phyloP scores from a whole-genome alignment of 306 rosid species.

The Gleditsia sinensis region DNA sequence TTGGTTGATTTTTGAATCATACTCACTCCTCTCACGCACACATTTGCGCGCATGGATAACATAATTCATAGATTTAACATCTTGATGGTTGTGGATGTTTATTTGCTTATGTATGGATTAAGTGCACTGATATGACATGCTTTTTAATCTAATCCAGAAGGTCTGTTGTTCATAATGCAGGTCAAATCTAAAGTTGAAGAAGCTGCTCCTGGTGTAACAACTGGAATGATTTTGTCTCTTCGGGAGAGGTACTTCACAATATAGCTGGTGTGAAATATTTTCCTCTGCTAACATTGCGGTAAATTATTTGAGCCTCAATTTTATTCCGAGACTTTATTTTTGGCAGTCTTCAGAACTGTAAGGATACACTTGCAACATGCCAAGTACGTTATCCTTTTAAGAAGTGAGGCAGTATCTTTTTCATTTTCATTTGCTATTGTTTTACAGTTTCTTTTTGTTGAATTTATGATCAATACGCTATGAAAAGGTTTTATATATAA shows the following conservation, averaged over 20 bases:
- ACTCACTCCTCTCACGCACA: no score
- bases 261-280: background rate
- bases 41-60: background rate
- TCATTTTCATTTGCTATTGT: background rate
- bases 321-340: constrained; percentile 26
- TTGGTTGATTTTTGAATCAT: background rate
- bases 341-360: constrained; percentile 77
- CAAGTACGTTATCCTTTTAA: constrained; percentile 57
- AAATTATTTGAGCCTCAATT: constrained; percentile 24
- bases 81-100: background rate
- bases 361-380: constrained; percentile 69
- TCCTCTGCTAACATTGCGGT: background rate
- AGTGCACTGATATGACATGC: background rate
- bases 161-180: constrained; percentile 39
- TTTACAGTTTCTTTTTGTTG: background rate
- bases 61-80: background rate
- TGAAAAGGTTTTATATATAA: background rate
- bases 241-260: constrained; percentile 73
- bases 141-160: background rate
- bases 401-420: constrained; percentile 14
- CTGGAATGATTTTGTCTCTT: constrained; percentile 92
- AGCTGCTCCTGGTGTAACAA: constrained; percentile 84
- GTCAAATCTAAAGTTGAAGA: constrained; percentile 67
- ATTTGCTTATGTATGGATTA: constrained; percentile 15
- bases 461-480: background rate